Base-by-base conservation (phyloP, 805 yeast species). In the Ogataea siamensis region DNA sequence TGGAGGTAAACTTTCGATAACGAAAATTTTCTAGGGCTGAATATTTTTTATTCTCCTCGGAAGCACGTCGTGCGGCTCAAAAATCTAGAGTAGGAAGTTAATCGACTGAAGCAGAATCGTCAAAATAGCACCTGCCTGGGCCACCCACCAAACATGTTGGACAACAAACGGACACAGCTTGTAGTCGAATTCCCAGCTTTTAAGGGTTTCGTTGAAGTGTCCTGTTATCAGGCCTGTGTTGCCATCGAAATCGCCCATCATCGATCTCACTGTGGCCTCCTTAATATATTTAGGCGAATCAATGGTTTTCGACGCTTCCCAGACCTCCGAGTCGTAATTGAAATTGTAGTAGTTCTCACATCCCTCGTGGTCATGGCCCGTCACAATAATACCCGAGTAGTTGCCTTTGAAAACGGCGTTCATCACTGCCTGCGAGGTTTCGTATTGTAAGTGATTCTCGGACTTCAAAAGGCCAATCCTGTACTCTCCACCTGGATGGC, bases 291-390 rank as follows among this genome's bases (percentile, higher is more conserved):
- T 53, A 13, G 53, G 60, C 9, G 64, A 48, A 5, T 53, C 50
- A 7, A 56, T 48, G 3, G 57, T 53, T 46, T 75, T 78, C 0
- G 75, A 58, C 0, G 88, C 84, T 5, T 60, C 68, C 94, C 94
- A 84, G 12, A 66, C 62, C 5, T 68, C 70, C 13, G 56, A 54
- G 1, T 57, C 55, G 7, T 46, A 44, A 34, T 71, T 58, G 41
- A 54, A 68, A 55, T 74, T 76, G 58, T 84, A 87, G 59, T 73
- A 70, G 24, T 80, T 74, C 49, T 78, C 81, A 57, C 99, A 93
- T 2, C 99, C 99, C 48, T 82, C 89, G 55, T 93, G 99, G 56
- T 93, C 99, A 62, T 93, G 99, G 1, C 99, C 99, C 0, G 96
- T 86, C 28, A 91, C 63, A 3, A 93, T 78, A 7, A 91, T 68